Evolutionary conservation across 257 asterid species (phyloP).

Genomic region (Dorcoceras hygrometricum): DNA sequence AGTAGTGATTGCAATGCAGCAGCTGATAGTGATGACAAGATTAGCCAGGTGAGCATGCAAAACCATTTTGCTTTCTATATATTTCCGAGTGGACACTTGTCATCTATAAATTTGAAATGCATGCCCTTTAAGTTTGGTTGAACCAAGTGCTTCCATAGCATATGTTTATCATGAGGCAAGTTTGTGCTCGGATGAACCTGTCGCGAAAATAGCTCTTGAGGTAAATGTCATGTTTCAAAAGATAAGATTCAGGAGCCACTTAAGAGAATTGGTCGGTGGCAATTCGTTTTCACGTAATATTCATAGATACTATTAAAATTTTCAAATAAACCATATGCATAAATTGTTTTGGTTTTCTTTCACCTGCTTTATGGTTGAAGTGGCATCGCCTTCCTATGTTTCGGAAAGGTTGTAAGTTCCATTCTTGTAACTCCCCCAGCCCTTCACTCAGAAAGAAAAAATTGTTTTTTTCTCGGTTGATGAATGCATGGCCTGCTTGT

Average conservation of each 20-base stretch:
- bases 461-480: background rate
- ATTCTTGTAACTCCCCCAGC: no score
- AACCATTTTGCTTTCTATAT: conserved; percentile 16
- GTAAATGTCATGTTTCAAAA: background rate
- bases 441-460: no score
- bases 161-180: background rate
- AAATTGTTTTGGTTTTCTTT: background rate
- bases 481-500: background rate
- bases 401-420: no score
- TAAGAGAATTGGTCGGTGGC: background rate
- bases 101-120: background rate
- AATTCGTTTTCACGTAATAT: no score
- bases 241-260: background rate
- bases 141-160: background rate
- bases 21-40: conserved; percentile 36
- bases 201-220: background rate
- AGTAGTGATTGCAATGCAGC: conserved; percentile 27
- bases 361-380: no score
- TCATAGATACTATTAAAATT: no score
- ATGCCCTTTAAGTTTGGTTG: background rate
- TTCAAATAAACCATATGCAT: background rate
- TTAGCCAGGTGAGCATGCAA: conserved; percentile 41
- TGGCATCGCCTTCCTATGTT: no score
- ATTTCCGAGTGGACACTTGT: background rate
- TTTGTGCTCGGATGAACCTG: background rate